phyloP scores from a whole-genome alignment of 192 early-diverging fungal genomes.

The Gonapodya sp. region DNA sequence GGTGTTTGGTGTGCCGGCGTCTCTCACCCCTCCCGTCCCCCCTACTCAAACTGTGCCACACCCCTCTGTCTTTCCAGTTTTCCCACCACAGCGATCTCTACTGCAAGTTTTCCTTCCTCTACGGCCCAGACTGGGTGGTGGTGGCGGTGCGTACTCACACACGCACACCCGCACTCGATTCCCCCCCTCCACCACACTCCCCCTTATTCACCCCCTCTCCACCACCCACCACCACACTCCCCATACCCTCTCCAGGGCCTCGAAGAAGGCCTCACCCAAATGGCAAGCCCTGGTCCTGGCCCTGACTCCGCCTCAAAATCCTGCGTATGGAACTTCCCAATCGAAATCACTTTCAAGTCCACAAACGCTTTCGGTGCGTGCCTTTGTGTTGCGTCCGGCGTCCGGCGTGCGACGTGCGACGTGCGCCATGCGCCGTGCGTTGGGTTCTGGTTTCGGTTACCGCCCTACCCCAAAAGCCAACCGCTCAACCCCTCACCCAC shows the following conservation, averaged over 20 bases:
- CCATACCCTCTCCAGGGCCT: conserved; percentile 25
- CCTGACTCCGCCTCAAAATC: conserved; percentile 19
- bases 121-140: conserved; percentile 45
- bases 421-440: no score
- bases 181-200: not conserved
- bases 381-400: no score
- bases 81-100: conserved; percentile 44
- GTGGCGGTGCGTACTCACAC: conserved; percentile 25
- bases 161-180: no score
- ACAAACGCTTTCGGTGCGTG: conserved; percentile 17
- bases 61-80: conserved; percentile 24
- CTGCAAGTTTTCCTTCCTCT: conserved; percentile 47
- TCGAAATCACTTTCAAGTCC: conserved; percentile 47
- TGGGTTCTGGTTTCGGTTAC: no score
- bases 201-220: not conserved
- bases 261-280: conserved; percentile 50
- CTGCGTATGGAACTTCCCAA: conserved; percentile 47
- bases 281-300: conserved; percentile 22
- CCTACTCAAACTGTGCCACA: not conserved
- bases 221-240: not conserved
- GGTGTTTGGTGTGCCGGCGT: not conserved
- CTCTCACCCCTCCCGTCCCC: not conserved
- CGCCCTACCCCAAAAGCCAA: no score
- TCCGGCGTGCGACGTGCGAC: no score
- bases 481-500: no score